Evolutionary conservation across 768 basidiomycete genomes (phyloP).

Genomic region (Mycena haematopus): DNA sequence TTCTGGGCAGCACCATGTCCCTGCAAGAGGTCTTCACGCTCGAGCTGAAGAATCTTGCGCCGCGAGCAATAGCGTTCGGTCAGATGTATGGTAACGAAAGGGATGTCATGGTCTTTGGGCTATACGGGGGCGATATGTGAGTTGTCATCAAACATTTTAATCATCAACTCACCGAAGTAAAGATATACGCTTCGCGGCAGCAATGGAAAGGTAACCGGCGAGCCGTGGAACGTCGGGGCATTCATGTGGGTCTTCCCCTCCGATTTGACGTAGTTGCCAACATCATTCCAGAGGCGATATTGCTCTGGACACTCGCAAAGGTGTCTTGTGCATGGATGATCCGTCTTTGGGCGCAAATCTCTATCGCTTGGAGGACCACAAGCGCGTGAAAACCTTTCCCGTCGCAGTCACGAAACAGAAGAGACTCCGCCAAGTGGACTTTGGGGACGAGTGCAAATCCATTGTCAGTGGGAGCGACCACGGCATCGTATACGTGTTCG

Average conservation of each 20-base stretch:
- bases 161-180: constrained; percentile 5
- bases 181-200: constrained; percentile 29
- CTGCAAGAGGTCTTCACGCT: constrained; percentile 28
- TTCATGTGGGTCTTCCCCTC: constrained; percentile 28
- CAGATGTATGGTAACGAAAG: constrained; percentile 21
- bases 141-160: constrained; percentile 11
- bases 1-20: constrained; percentile 23
- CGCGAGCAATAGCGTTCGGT: constrained; percentile 31
- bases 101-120: constrained; percentile 29
- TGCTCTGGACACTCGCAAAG: constrained; percentile 17
- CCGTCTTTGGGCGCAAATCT: constrained; percentile 17
- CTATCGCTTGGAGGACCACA: constrained; percentile 17
- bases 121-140: constrained; percentile 32
- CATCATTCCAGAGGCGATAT: constrained; percentile 18
- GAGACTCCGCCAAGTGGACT: constrained; percentile 23
- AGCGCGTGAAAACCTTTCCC: constrained; percentile 21
- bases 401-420: constrained; percentile 19
- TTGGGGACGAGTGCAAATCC: constrained; percentile 21
- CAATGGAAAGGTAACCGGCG: constrained; percentile 17
- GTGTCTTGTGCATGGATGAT: constrained; percentile 24
- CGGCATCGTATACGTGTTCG: constrained; percentile 29
- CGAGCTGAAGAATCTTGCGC: constrained; percentile 21
- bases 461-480: constrained; percentile 31
- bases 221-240: constrained; percentile 21
- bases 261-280: constrained; percentile 7